These are phyloP conservation scores for Porpolomopsis calyptriformis DNA, from an alignment of 768 basidiomycete species.

Conservation along the genomic window DNA sequence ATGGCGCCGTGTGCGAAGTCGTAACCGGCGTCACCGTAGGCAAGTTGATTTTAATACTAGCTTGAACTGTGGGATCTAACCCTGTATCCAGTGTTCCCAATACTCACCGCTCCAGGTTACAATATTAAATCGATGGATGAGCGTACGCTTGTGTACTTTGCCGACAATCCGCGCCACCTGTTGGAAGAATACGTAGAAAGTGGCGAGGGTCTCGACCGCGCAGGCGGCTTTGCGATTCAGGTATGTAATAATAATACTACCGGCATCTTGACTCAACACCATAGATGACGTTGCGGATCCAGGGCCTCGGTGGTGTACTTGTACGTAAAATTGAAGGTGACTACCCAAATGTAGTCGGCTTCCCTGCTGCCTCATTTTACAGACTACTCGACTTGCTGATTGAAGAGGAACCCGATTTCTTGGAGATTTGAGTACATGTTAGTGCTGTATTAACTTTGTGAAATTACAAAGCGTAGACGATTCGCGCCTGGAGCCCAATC, in stretches of 20 bases:
- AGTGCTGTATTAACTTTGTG: neutral
- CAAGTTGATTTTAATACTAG: constrained; percentile 22
- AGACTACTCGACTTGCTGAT: constrained; percentile 56
- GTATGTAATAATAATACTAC: constrained; percentile 25
- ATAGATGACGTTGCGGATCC: neutral
- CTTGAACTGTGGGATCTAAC: neutral
- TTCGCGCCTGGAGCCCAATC: constrained; percentile 44
- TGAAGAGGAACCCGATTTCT: constrained; percentile 70
- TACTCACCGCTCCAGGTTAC: constrained; percentile 69
- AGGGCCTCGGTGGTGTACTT: constrained; percentile 77
- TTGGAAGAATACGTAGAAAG: constrained; percentile 74
- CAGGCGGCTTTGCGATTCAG: constrained; percentile 93
- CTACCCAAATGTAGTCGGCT: constrained; percentile 86
- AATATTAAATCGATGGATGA: constrained; percentile 70
- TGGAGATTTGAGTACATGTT: constrained; percentile 28
- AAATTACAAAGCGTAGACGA: constrained; percentile 29
- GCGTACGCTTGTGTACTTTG: constrained; percentile 68
- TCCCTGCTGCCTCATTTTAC: constrained; percentile 82
- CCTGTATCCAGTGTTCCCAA: constrained; percentile 45
- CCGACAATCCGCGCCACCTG: constrained; percentile 46
- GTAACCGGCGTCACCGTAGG: constrained; percentile 85
- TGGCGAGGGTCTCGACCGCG: constrained; percentile 78
- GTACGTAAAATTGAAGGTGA: constrained; percentile 83
- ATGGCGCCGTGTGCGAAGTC: constrained; percentile 81
- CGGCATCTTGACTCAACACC: neutral